Evolutionary conservation across 2,329 filamentous ascomycete species (phyloP), one percentile per base, ranked within the genome.

Genomic region (Colletotrichum chlorophyti): DNA sequence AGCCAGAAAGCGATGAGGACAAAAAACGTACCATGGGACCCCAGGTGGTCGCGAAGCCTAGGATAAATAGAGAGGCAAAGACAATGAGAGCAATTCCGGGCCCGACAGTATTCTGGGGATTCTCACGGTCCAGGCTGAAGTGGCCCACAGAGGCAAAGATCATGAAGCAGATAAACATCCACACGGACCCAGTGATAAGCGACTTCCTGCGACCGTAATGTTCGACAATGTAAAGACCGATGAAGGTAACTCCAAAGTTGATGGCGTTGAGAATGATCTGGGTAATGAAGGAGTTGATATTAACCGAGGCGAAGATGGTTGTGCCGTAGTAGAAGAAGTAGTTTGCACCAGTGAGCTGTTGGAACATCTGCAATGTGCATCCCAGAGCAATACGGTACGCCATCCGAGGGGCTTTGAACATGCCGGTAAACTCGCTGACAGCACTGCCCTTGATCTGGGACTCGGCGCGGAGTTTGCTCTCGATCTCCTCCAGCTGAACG

Each of bases 211-310:
- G 84, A 54, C 88, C 87, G 42, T 82, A 86, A 59, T 86, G 81
- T 69, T 90, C 86, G 12, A 90, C 84, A n/a, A 90, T 76, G 66
- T 86, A 90, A n/a, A 91, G 76, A 51, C 88, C 87, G 21, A 83
- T 79, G 63, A 91, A 86, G 6, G 88, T 91, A 60, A 84, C 84
- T 48, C 79, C 75, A 10, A 90, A 88, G 66, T 91, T 91, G 65
- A 91, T 88, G 3, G 79, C 83, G 63, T 83, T 83, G 26, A 89
- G 79, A 55, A 90, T 89, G 64, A 90, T 87, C 62, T 88, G 85
- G 1, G 86, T 89, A 48, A 88, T 78, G 66, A 85, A 90, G 23
- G 83, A 84, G 72, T 88, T 82, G 58, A 80, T 79, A 3, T 70
- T 68, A 7, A 80, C 78, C 0, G 77, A 78, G 6, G 48, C 61